These are phyloP conservation scores for Gaeumannomyces tritici DNA, from an alignment of 2,329 filamentous ascomycete species.

Conservation along the genomic window DNA sequence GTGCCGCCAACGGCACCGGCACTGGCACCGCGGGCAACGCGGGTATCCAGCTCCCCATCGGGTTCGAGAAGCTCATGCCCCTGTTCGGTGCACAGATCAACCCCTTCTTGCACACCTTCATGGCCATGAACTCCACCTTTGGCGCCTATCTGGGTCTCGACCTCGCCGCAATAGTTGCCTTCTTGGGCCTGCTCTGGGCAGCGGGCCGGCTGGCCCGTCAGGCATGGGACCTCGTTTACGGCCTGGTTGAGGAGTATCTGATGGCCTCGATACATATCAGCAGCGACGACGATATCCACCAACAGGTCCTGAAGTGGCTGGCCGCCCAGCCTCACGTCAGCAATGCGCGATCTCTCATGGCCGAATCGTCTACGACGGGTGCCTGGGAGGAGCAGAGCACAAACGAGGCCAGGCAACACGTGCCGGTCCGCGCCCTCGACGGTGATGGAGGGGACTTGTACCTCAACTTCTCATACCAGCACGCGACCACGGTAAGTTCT, in stretches of 20 bases:
- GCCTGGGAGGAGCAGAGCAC: constrained; percentile 48
- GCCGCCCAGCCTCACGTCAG: constrained; percentile 40
- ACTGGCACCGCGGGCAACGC: constrained; percentile 9
- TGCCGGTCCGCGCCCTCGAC: constrained; percentile 23
- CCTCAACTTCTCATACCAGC: constrained; percentile 51
- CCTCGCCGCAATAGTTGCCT: constrained; percentile 34
- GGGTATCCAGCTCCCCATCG: constrained; percentile 15
- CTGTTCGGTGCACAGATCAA: constrained; percentile 31
- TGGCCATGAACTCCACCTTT: constrained; percentile 35
- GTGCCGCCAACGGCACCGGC: constrained; percentile 6
- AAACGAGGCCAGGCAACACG: constrained; percentile 27
- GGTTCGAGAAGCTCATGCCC: constrained; percentile 21
- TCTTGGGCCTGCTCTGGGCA: constrained; percentile 38
- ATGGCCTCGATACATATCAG: constrained; percentile 43
- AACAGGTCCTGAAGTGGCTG: constrained; percentile 49
- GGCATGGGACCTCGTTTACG: constrained; percentile 15
- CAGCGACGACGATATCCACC: constrained; percentile 48
- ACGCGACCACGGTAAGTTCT: constrained; percentile 34
- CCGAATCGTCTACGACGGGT: constrained; percentile 43
- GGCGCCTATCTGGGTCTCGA: constrained; percentile 37
- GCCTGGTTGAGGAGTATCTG: constrained; percentile 32
- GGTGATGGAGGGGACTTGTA: constrained; percentile 30
- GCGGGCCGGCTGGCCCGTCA: constrained; percentile 24
- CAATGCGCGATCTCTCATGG: constrained; percentile 41
- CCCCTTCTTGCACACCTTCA: constrained; percentile 28